These are phyloP conservation scores for Alternaria consortialis DNA, from an alignment of 2,329 filamentous ascomycete genomes.

Conservation along the genomic window DNA sequence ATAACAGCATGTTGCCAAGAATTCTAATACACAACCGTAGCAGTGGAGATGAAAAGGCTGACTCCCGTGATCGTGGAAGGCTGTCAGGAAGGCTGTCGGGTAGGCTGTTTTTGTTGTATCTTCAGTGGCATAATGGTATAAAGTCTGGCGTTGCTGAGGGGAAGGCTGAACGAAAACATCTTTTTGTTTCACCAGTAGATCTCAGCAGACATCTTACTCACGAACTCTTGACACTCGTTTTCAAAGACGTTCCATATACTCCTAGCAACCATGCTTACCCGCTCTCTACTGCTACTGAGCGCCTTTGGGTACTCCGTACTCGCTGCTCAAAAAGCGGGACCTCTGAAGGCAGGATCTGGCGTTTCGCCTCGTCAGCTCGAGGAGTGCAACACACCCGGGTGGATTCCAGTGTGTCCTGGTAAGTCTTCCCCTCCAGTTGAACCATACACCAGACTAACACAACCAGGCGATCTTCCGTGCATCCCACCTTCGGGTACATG, in stretches of 20 bases:
- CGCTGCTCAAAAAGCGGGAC: background rate
- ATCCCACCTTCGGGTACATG: background rate
- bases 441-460: background rate
- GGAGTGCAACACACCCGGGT: background rate
- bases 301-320: background rate
- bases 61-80: background rate
- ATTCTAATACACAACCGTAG: background rate
- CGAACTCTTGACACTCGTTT: background rate
- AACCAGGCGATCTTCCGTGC: background rate
- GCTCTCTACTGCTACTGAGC: background rate
- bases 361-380: constrained; percentile 4
- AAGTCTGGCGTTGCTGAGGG: background rate
- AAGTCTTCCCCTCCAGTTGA: background rate
- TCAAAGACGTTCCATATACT: background rate
- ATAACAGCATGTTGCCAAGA: background rate
- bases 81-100: background rate
- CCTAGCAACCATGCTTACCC: background rate
- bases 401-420: constrained; percentile 6
- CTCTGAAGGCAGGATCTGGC: background rate
- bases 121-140: background rate
- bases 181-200: background rate
- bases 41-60: constrained; percentile 3
- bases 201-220: background rate
- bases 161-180: background rate
- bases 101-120: background rate